A percentile compares a stretch with the other conserved stretches of the same genome.
These are phyloP conservation scores for Wickerhamomyces ciferrii DNA, from an alignment of 805 yeast species.

Conservation along the genomic window DNA sequence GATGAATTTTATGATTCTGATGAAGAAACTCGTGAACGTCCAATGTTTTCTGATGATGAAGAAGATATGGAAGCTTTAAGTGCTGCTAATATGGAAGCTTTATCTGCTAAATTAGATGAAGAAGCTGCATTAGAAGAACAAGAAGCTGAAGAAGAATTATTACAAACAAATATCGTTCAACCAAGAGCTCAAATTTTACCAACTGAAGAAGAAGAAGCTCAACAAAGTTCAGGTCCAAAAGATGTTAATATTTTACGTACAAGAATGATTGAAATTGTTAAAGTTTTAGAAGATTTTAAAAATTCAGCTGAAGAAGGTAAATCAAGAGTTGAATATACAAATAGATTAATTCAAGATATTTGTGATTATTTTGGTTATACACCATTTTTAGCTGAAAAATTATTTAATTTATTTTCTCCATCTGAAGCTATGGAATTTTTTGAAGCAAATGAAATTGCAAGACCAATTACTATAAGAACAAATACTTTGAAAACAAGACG, in stretches of 20 bases:
- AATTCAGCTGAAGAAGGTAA: conserved; percentile 79
- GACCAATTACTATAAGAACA: conserved; percentile 97
- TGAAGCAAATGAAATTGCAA: conserved; percentile 95
- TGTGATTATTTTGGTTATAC: conserved; percentile 93
- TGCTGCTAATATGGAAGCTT: conserved; percentile 80
- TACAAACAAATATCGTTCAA: conserved; percentile 52
- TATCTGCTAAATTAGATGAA: conserved; percentile 62
- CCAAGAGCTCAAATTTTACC: conserved; percentile 81
- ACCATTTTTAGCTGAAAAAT: conserved; percentile 86
- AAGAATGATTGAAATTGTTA: conserved; percentile 91
- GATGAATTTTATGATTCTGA: conserved; percentile 50
- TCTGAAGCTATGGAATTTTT: conserved; percentile 97
- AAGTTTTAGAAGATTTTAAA: conserved; percentile 87
- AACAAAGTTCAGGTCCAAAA: conserved; percentile 48
- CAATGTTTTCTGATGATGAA: conserved; percentile 81
- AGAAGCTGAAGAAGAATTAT: conserved; percentile 56
- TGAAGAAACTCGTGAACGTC: conserved; percentile 36
- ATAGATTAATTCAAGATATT: conserved; percentile 77
- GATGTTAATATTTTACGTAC: conserved; percentile 83
- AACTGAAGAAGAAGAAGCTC: conserved; percentile 52
- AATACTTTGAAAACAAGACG: conserved; percentile 93
- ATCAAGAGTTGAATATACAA: conserved; percentile 77
- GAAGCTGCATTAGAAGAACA: conserved; percentile 52
- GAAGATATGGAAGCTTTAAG: conserved; percentile 66
- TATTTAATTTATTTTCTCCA: conserved; percentile 87